Percentiles rank a stretch among this genome's conserved stretches.
phyloP scores from a whole-genome alignment of 2,329 filamentous ascomycete genomes.

The Boeremia lycopersici region DNA sequence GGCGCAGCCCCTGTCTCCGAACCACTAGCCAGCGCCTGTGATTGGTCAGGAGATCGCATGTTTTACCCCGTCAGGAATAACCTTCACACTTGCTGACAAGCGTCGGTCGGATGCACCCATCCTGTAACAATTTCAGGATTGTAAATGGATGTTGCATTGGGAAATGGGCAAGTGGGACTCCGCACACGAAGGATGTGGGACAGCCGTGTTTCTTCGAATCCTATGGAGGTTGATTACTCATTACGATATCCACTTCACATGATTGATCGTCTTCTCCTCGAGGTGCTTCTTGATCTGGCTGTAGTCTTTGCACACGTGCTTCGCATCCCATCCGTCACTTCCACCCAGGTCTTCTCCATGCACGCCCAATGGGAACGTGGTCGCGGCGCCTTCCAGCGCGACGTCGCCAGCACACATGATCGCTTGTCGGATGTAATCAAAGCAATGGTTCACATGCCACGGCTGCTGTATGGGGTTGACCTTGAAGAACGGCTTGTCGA shows the following conservation, averaged over 20 bases:
- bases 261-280: conserved; percentile 35
- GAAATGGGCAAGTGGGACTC: no score
- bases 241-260: conserved; percentile 38
- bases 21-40: background rate
- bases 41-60: conserved; percentile 5
- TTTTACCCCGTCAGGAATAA: background rate
- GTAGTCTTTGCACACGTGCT: conserved; percentile 44
- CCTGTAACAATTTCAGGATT: background rate
- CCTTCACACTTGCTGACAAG: conserved; percentile 1
- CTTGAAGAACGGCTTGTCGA: conserved; percentile 12
- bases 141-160: background rate
- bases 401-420: conserved; percentile 45
- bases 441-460: conserved; percentile 46
- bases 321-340: conserved; percentile 44
- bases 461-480: conserved; percentile 34
- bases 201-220: no score
- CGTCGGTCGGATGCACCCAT: background rate
- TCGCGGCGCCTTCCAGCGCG: conserved; percentile 41
- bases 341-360: conserved; percentile 38
- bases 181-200: no score
- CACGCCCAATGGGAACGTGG: conserved; percentile 35
- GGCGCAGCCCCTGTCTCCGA: background rate
- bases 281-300: conserved; percentile 38
- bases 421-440: conserved; percentile 42
- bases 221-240: no score